Conservation (phyloP, 176 grass and related monocot genomes). For the Oryza glumipatula region DNA sequence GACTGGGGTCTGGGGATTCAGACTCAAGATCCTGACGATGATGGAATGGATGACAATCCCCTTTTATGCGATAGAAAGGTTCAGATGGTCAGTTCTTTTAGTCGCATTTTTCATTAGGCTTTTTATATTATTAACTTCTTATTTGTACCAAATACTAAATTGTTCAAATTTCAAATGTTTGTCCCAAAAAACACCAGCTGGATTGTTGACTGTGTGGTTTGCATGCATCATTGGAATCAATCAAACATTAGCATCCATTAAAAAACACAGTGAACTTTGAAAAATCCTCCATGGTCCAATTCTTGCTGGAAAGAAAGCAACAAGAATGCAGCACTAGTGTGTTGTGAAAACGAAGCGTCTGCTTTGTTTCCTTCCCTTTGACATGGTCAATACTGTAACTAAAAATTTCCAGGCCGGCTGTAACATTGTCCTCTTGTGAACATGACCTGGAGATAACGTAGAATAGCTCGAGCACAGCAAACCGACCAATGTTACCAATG, state of each 20-base stretch:
- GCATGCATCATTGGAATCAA: conserved; percentile 24
- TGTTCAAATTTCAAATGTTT: not conserved
- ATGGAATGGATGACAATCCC: not conserved
- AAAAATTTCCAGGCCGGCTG: conserved; percentile 47
- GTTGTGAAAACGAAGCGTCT: conserved; percentile 32
- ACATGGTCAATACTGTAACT: conserved; percentile 31
- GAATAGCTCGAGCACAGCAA: conserved; percentile 33
- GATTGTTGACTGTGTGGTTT: conserved; percentile 5
- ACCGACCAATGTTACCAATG: conserved; percentile 31
- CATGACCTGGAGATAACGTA: conserved; percentile 39
- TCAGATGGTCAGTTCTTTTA: not conserved
- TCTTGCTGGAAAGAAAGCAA: conserved; percentile 36
- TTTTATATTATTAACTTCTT: not conserved
- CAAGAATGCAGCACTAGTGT: not conserved
- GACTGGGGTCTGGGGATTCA: not conserved
- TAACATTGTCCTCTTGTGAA: conserved; percentile 35
- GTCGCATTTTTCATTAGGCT: not conserved
- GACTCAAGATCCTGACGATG: not conserved
- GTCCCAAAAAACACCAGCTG: not conserved
- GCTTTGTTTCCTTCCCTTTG: conserved; percentile 40
- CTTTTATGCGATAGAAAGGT: not conserved
- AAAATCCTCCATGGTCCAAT: conserved; percentile 6
- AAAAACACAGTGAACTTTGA: conserved; percentile 10
- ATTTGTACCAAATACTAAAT: not conserved
- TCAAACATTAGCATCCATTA: conserved; percentile 11